Conservation (phyloP, 2,329 filamentous ascomycete genomes). For the Cordyceps cicadae region DNA sequence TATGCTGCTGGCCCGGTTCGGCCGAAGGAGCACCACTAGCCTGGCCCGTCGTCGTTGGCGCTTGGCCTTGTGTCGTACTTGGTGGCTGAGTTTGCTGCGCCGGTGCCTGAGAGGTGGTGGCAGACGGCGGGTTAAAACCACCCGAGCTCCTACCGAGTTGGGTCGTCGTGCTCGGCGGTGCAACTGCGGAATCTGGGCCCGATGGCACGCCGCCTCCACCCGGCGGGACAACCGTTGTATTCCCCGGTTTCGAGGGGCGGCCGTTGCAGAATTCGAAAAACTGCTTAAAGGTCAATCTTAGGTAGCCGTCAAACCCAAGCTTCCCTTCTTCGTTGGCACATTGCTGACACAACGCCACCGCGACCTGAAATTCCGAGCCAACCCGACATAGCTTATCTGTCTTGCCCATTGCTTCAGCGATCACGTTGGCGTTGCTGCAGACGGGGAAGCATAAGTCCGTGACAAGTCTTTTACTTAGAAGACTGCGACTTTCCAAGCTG, state of each 20-base stretch:
- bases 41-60: background rate
- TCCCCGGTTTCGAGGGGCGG: slow-evolving; percentile 13
- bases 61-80: background rate
- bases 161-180: slow-evolving; percentile 17
- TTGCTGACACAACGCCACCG: slow-evolving; percentile 28
- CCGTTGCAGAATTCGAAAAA: slow-evolving; percentile 38
- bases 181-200: slow-evolving; percentile 20
- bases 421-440: background rate
- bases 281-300: slow-evolving; percentile 32
- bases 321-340: slow-evolving; percentile 31
- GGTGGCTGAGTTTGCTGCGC: background rate
- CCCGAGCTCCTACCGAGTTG: slow-evolving; percentile 19
- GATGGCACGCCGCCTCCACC: slow-evolving; percentile 1
- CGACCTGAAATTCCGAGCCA: background rate
- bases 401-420: no score
- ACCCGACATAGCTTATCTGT: no score
- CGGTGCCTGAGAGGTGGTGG: background rate
- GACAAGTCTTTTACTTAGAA: no score
- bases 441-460: no score
- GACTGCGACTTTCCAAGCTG: no score
- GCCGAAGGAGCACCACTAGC: no score
- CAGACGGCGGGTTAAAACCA: slow-evolving; percentile 12
- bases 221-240: no score
- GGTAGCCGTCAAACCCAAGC: slow-evolving; percentile 19
- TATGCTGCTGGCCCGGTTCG: no score